Evolutionary conservation across 1,284 basidiomycete species (phyloP).

Genomic region (Ganoderma leucocontextum): DNA sequence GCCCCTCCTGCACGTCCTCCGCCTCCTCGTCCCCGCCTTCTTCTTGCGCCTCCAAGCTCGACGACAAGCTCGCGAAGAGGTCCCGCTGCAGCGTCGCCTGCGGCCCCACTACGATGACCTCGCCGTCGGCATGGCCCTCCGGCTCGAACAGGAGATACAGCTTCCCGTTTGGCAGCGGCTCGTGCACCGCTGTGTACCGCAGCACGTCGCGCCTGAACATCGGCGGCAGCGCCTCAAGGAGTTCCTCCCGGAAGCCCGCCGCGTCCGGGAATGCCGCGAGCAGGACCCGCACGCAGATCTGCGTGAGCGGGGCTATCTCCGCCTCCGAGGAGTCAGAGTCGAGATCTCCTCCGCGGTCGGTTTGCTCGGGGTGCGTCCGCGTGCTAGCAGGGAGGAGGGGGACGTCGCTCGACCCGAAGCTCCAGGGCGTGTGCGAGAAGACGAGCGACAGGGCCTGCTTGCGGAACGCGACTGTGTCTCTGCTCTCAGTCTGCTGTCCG

Average conservation of each 20-base stretch:
- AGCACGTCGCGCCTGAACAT: slow-evolving; percentile 66
- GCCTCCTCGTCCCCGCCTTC: slow-evolving; percentile 38
- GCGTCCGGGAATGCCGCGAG: slow-evolving; percentile 36
- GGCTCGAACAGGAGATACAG: slow-evolving; percentile 57
- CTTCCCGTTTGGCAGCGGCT: slow-evolving; percentile 57
- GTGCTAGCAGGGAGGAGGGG: slow-evolving; percentile 9
- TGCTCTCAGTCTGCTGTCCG: slow-evolving; percentile 21
- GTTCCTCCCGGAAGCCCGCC: slow-evolving; percentile 46
- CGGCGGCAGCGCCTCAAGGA: slow-evolving; percentile 58
- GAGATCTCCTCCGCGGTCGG: not conserved
- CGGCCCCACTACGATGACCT: slow-evolving; percentile 69
- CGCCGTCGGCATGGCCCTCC: slow-evolving; percentile 63
- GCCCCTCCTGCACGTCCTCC: slow-evolving; percentile 23
- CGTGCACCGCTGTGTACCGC: slow-evolving; percentile 61
- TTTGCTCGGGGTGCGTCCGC: not conserved
- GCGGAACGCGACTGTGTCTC: slow-evolving; percentile 55
- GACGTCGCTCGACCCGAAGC: slow-evolving; percentile 30
- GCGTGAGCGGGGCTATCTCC: slow-evolving; percentile 55
- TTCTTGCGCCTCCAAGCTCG: slow-evolving; percentile 37
- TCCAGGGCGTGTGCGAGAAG: slow-evolving; percentile 45
- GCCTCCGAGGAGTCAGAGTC: not conserved
- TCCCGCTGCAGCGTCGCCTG: slow-evolving; percentile 52
- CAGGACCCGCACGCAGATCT: slow-evolving; percentile 51
- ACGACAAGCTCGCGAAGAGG: slow-evolving; percentile 43
- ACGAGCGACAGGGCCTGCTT: slow-evolving; percentile 59